phyloP scores from a whole-genome alignment of 164 flowering plant species.

The Nymphaea thermarum region DNA sequence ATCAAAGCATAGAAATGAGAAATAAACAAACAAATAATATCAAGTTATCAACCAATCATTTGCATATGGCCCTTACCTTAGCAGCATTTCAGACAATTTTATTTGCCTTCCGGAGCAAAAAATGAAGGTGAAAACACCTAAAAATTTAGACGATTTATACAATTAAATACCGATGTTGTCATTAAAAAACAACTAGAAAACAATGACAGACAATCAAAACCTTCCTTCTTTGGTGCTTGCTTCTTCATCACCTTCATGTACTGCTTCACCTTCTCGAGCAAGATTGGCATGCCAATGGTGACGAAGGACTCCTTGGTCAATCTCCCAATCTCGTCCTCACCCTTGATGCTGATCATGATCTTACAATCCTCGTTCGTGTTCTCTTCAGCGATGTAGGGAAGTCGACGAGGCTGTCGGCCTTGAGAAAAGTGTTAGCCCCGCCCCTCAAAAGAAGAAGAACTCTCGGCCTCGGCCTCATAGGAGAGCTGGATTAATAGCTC shows the following conservation, averaged over 20 bases:
- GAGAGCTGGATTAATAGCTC: conserved; percentile 42
- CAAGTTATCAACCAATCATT: too few relatives aligned
- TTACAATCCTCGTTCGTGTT: conserved; percentile 93
- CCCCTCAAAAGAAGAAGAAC: too few relatives aligned
- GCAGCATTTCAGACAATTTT: too few relatives aligned
- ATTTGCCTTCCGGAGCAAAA: too few relatives aligned
- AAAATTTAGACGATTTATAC: too few relatives aligned
- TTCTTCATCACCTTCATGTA: conserved; percentile 62
- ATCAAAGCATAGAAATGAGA: too few relatives aligned
- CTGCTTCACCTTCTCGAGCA: conserved; percentile 66
- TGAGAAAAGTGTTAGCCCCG: conserved; percentile 34
- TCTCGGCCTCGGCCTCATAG: conserved; percentile 76
- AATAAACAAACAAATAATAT: too few relatives aligned
- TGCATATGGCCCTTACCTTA: too few relatives aligned
- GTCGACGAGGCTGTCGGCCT: conserved; percentile 56
- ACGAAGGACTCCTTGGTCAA: conserved; percentile 63
- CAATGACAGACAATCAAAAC: too few relatives aligned
- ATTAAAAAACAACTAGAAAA: too few relatives aligned
- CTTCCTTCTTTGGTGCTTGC: conserved; percentile 40
- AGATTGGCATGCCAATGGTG: conserved; percentile 47
- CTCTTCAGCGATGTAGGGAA: conserved; percentile 93
- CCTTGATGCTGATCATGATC: conserved; percentile 46
- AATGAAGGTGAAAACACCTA: too few relatives aligned
- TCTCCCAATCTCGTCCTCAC: conserved; percentile 65
- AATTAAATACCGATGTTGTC: too few relatives aligned